Base-by-base conservation (phyloP, 2,329 filamentous ascomycete genomes). In the Ceratocystis variospora region DNA sequence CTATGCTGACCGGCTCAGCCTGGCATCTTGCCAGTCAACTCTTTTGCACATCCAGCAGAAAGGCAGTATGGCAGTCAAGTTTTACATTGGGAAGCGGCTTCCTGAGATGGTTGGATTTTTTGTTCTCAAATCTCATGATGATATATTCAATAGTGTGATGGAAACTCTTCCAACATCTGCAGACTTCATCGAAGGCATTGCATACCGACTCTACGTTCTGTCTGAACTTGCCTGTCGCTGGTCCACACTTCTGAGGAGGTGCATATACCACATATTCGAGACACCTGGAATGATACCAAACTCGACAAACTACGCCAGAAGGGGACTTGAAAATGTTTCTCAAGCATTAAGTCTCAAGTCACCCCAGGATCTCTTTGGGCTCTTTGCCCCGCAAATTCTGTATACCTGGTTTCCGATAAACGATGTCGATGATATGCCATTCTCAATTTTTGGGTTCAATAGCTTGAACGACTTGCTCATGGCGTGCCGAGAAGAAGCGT, bases 191-290 rank as follows among this genome's bases (percentile, higher is more conserved):
- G 92, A 96, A 74, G 93, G 91, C 0, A 93, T 97, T 70, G 89
- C 90, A 0, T 83, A 96, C 69, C 86, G 94, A 5, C 77, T 97
- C 2, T 83, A 89, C 69, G 83, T 90, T 7, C 77, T 97, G 10
- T 84, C 88, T 1, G 85, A 85, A 66, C 77, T 99, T 67, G 94
- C 89, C 28, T 89, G 90, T 37, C 78, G 80, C 63, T 97, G 93
- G 89, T 86, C 90, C 68, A 96, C 92, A 0, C 79, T 97, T 22
- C 80, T 96, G 55, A 87, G 92, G 63, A 85, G 88, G 69, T 91
- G 90, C 70, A 88, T 96, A 19, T 99, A 96, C 73, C 88, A 94
- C 74, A 91, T 97, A 25, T 96, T 97, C 71, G 94, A 97, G 74
- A 90, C 88, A 0, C 89, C 92, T 1, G 90, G 88, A 1, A 85